Conservation (phyloP, 306 rosid genomes). For the Vigna hirtella region DNA sequence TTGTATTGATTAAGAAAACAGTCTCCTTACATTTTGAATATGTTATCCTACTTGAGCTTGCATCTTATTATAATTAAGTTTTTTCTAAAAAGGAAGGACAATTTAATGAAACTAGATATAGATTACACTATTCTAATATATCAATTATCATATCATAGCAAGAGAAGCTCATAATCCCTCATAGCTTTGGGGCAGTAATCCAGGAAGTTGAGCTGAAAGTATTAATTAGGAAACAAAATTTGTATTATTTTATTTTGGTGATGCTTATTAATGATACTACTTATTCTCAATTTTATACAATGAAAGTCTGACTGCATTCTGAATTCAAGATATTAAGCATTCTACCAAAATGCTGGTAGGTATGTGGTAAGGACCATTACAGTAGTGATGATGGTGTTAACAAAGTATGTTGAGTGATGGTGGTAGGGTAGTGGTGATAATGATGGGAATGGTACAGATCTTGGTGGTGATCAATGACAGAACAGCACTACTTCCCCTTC, state of each 20-base stretch:
- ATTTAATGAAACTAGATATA: background rate
- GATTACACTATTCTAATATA: background rate
- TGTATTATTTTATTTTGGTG: background rate
- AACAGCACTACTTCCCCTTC: background rate
- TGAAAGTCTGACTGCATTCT: background rate
- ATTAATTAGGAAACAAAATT: background rate
- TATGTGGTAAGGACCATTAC: constrained; percentile 2
- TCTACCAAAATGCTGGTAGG: constrained; percentile 6
- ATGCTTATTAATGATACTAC: background rate
- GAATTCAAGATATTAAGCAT: background rate
- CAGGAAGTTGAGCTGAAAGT: constrained; percentile 2
- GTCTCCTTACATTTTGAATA: background rate
- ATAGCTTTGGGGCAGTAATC: background rate
- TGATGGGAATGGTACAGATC: constrained; percentile 1
- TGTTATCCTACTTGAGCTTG: too few species aligned
- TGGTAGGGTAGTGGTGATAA: too few species aligned
- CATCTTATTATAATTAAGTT: background rate
- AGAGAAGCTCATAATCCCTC: background rate
- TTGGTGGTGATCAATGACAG: background rate
- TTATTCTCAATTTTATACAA: background rate
- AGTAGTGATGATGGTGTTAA: background rate
- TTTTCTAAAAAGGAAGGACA: background rate
- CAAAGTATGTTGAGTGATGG: background rate
- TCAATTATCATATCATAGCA: background rate
- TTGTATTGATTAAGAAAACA: background rate